phyloP scores from a whole-genome alignment of 1,284 basidiomycete genomes.

The Exsudoporus floridanus region DNA sequence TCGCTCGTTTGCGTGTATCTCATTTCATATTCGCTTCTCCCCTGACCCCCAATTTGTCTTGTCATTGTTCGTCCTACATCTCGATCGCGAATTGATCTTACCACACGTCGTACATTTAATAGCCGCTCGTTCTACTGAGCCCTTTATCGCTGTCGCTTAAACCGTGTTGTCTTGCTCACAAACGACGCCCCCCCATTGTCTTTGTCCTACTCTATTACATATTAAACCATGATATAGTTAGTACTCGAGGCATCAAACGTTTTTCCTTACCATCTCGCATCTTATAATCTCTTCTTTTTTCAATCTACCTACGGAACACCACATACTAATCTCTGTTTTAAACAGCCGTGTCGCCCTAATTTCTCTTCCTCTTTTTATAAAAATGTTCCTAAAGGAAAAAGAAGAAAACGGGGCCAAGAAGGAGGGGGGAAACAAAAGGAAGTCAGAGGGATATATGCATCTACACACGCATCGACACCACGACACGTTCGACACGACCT shows the following conservation, averaged over 20 bases:
- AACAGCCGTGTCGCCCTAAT: neutral
- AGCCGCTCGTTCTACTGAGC: neutral
- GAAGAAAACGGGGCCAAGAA: neutral
- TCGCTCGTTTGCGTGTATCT: conserved; percentile 4
- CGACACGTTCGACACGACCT: too few relatives aligned
- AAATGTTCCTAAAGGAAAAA: neutral
- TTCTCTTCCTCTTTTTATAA: neutral
- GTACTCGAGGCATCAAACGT: neutral
- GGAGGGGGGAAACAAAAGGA: neutral
- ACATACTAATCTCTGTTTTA: conserved; percentile 21
- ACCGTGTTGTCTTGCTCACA: conserved; percentile 27
- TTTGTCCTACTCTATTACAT: neutral
- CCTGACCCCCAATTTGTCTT: neutral
- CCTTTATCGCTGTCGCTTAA: conserved; percentile 15
- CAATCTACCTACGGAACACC: conserved; percentile 14
- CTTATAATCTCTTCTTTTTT: neutral
- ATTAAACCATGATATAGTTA: conserved; percentile 1
- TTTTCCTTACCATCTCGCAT: neutral
- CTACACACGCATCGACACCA: too few relatives aligned
- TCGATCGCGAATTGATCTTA: conserved; percentile 7
- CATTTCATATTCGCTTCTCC: neutral
- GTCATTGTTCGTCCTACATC: conserved; percentile 4
- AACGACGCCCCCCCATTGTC: neutral
- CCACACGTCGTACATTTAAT: conserved; percentile 27
- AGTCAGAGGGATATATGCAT: too few relatives aligned